phyloP scores from a whole-genome alignment of 345 rosid species.

The Theobroma cacao region DNA sequence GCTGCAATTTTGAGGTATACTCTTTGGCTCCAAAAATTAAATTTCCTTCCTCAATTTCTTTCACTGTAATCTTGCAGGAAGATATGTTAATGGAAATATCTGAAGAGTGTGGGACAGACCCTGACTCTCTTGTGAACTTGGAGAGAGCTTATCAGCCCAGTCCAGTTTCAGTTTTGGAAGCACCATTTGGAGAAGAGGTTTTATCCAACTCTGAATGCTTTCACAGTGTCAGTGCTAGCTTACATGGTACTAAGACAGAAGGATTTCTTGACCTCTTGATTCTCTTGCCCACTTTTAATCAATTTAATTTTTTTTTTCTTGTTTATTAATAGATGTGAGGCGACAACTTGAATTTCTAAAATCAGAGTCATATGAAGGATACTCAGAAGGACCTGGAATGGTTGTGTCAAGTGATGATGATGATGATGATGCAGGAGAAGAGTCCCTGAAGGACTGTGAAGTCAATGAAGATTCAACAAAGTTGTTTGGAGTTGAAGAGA shows the following conservation, averaged over 20 bases:
- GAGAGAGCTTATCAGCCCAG: slow-evolving; percentile 68
- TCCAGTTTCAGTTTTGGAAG: slow-evolving; percentile 81
- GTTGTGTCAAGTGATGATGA: slow-evolving; percentile 57
- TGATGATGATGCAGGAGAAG: slow-evolving; percentile 33
- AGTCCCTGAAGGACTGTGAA: slow-evolving; percentile 20
- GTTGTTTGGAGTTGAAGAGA: slow-evolving; percentile 34
- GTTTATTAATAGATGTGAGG: slow-evolving; percentile 32
- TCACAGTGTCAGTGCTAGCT: slow-evolving; percentile 19
- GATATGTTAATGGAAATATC: slow-evolving; percentile 25
- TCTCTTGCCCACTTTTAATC: neutral
- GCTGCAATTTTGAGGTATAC: neutral
- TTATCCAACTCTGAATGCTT: slow-evolving; percentile 30
- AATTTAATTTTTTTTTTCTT: neutral
- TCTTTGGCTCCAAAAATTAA: neutral
- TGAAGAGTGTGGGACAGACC: slow-evolving; percentile 39
- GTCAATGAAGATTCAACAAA: slow-evolving; percentile 29
- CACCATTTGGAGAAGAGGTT: slow-evolving; percentile 33
- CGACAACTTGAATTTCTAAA: slow-evolving; percentile 45
- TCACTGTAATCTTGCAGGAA: slow-evolving; percentile 24
- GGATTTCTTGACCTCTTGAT: neutral
- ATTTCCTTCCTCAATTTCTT: neutral
- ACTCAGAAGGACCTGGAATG: slow-evolving; percentile 54
- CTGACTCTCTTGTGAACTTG: slow-evolving; percentile 42
- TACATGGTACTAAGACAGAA: slow-evolving; percentile 40
- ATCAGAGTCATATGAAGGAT: slow-evolving; percentile 47